Conservation (phyloP, 1,139 yeast genomes). For the Candida sanyaensis region DNA sequence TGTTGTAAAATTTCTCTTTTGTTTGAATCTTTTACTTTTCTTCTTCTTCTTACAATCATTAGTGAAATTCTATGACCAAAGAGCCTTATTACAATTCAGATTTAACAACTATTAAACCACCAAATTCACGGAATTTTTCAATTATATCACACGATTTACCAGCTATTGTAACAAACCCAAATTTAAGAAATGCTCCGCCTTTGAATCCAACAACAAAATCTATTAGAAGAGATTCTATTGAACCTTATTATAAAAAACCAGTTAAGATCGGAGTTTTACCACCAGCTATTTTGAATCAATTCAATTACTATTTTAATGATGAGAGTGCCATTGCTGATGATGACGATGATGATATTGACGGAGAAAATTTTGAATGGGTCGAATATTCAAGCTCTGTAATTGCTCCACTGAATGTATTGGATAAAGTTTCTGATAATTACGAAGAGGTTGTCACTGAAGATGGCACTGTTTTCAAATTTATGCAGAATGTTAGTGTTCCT, state of each 20-base stretch:
- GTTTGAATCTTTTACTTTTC: not conserved
- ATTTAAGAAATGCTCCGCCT: conserved; percentile 7
- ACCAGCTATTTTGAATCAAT: conserved; percentile 10
- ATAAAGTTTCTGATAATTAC: conserved; percentile 13
- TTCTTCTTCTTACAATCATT: not conserved
- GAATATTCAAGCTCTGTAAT: conserved; percentile 1
- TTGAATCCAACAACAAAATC: not conserved
- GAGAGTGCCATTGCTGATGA: conserved; percentile 17
- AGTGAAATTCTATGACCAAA: conserved; percentile 10
- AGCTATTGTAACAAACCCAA: not conserved
- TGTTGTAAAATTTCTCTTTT: too few species aligned
- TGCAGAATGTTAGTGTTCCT: conserved; percentile 5
- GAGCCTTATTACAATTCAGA: conserved; percentile 13
- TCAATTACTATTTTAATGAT: conserved; percentile 9
- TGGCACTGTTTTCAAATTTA: conserved; percentile 4
- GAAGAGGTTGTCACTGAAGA: conserved; percentile 5
- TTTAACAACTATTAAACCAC: conserved; percentile 10
- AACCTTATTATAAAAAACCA: conserved; percentile 12
- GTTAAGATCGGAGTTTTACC: conserved; percentile 8
- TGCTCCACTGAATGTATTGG: conserved; percentile 7
- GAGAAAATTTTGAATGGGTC: not conserved
- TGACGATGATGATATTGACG: conserved; percentile 13
- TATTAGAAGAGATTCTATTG: conserved; percentile 9
- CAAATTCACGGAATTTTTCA: conserved; percentile 9
- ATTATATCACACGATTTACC: conserved; percentile 12